Conservation (phyloP, 2,329 filamentous ascomycete species). For the Fonsecaea pugnacius region DNA sequence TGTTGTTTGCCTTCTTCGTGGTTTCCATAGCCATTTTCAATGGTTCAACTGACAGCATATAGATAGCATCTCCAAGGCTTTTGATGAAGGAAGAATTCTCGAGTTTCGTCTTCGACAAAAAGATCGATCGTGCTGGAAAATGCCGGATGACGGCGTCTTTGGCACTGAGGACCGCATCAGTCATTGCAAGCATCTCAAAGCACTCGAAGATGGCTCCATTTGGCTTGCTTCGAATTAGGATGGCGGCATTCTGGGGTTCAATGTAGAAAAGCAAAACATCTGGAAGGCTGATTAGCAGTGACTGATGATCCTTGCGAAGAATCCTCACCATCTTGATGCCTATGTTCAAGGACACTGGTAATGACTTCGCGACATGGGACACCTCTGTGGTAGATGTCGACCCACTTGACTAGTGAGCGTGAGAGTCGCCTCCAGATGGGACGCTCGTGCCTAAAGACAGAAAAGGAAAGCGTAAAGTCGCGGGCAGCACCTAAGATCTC, state of each 20-base stretch:
- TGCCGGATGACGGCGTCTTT: constrained; percentile 48
- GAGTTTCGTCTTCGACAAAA: constrained; percentile 38
- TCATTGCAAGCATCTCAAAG: constrained; percentile 54
- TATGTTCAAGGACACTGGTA: constrained; percentile 4
- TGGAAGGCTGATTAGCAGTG: constrained; percentile 17
- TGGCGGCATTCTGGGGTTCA: constrained; percentile 53
- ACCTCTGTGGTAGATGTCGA: constrained; percentile 26
- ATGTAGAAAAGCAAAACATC: constrained; percentile 49
- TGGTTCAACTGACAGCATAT: constrained; percentile 45
- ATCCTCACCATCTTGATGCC: constrained; percentile 17
- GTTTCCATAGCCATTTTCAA: constrained; percentile 43
- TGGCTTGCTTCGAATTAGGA: constrained; percentile 46
- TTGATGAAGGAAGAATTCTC: constrained; percentile 37
- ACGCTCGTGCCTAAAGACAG: neutral
- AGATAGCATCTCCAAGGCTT: constrained; percentile 42
- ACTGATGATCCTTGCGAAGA: neutral
- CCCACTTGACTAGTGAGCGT: constrained; percentile 17
- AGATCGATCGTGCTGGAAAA: constrained; percentile 52
- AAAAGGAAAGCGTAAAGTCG: constrained; percentile 7
- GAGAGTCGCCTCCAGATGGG: constrained; percentile 14
- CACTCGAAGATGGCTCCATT: constrained; percentile 44
- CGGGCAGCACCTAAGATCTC: constrained; percentile 16
- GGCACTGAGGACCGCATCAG: constrained; percentile 45
- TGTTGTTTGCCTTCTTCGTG: constrained; percentile 46
- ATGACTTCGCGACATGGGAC: constrained; percentile 16